Percentiles rank a stretch among this genome's conserved stretches.
phyloP scores from a whole-genome alignment of 139 green algal species.

The Edaphochlamys debaryana region DNA sequence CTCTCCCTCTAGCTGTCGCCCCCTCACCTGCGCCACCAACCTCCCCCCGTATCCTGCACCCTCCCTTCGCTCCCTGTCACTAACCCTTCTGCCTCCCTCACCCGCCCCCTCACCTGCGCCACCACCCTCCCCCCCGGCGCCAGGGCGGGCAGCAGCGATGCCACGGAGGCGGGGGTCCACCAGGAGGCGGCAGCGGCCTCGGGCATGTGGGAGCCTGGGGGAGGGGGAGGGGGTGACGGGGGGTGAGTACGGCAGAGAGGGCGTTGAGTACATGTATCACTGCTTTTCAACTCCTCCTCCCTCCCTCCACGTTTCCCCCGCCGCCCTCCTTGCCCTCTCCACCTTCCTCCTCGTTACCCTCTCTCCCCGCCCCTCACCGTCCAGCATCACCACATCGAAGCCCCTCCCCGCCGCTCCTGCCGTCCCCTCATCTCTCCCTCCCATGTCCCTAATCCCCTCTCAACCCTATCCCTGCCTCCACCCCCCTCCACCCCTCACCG shows the following conservation, averaged over 20 bases:
- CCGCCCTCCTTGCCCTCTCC: background rate
- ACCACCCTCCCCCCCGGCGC: constrained; percentile 53
- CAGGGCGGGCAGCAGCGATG: constrained; percentile 50
- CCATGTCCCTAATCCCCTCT: no score
- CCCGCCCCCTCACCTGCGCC: constrained; percentile 37
- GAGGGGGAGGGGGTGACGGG: background rate
- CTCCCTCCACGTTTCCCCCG: background rate
- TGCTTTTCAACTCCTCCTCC: background rate
- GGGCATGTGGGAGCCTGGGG: background rate
- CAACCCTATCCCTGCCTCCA: background rate
- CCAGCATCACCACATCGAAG: constrained; percentile 53
- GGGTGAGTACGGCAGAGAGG: background rate
- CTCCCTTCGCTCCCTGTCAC: background rate
- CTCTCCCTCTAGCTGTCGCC: no score
- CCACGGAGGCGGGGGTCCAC: constrained; percentile 24
- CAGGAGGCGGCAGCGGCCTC: background rate
- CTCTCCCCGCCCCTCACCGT: constrained; percentile 3
- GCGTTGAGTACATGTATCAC: no score
- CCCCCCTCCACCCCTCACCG: background rate
- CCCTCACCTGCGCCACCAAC: background rate
- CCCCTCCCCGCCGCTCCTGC: background rate
- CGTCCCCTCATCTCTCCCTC: background rate
- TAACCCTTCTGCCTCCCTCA: background rate
- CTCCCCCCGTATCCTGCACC: background rate
- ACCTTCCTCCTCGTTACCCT: background rate